These are phyloP conservation scores for Arthrobotrys iridis DNA, from an alignment of 2,329 filamentous ascomycete species.

Conservation along the genomic window DNA sequence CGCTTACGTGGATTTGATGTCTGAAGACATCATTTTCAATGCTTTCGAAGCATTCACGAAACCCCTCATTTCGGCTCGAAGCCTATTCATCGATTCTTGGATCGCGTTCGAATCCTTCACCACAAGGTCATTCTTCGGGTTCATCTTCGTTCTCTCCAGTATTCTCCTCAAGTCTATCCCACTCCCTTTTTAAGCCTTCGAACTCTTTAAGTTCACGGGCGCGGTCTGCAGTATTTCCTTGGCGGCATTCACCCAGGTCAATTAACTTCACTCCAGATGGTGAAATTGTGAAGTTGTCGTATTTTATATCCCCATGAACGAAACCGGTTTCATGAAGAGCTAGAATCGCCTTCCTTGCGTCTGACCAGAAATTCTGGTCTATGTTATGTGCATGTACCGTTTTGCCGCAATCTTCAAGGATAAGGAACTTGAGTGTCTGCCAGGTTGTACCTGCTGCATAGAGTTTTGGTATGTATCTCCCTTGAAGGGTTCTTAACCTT, in stretches of 20 bases:
- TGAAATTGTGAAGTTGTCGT: conserved; percentile 6
- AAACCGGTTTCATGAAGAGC: not conserved
- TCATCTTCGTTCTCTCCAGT: too few relatives aligned
- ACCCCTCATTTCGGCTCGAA: too few relatives aligned
- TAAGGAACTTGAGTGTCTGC: not conserved
- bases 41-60: too few relatives aligned
- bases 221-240: not conserved
- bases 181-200: not conserved
- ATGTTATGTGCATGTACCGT: not conserved
- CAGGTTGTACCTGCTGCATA: conserved; percentile 8
- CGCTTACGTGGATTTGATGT: too few relatives aligned
- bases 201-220: not conserved
- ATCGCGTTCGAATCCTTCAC: too few relatives aligned
- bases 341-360: not conserved
- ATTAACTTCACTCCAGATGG: not conserved
- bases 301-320: conserved; percentile 6
- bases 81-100: too few relatives aligned
- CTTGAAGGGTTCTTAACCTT: not conserved
- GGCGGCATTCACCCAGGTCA: conserved; percentile 8
- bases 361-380: not conserved
- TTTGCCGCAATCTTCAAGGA: conserved; percentile 27
- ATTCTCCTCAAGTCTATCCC: too few relatives aligned
- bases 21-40: too few relatives aligned
- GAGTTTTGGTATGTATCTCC: conserved; percentile 16
- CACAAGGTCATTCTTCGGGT: too few relatives aligned